These are phyloP conservation scores for Ogataea glucozyma DNA, from an alignment of 805 yeast species.

Conservation along the genomic window DNA sequence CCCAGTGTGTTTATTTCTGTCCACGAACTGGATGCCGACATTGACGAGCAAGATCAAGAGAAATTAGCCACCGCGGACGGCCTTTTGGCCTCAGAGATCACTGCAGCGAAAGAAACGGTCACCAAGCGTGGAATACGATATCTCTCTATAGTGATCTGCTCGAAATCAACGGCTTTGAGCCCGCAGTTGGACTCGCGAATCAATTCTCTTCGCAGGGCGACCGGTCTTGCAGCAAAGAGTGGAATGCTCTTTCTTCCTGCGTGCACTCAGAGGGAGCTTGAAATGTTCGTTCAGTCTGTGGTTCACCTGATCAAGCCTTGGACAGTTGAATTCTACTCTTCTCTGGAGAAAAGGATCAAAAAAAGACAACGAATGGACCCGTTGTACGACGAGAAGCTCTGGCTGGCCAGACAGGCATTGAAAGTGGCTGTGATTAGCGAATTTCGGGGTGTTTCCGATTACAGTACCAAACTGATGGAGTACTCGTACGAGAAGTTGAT, in stretches of 20 bases:
- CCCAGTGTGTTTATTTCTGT: conserved; percentile 52
- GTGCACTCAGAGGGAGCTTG: conserved; percentile 42
- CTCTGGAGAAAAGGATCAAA: conserved; percentile 42
- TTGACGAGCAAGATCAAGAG: conserved; percentile 24
- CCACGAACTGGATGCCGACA: conserved; percentile 40
- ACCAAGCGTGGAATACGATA: conserved; percentile 34
- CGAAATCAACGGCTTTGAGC: conserved; percentile 30
- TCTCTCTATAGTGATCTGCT: conserved; percentile 37
- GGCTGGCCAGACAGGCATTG: conserved; percentile 52
- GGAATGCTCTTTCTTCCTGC: conserved; percentile 46
- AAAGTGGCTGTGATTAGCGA: conserved; percentile 54
- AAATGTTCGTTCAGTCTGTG: conserved; percentile 40
- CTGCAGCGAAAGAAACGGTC: conserved; percentile 35
- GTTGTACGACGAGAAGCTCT: conserved; percentile 30
- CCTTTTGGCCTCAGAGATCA: conserved; percentile 40
- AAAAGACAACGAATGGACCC: conserved; percentile 36
- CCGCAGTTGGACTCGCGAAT: conserved; percentile 40
- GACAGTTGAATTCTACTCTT: conserved; percentile 46
- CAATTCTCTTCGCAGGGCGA: conserved; percentile 38
- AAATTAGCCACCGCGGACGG: conserved; percentile 31
- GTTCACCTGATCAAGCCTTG: conserved; percentile 42
- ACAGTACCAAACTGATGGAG: conserved; percentile 52
- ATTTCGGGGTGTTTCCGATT: conserved; percentile 45
- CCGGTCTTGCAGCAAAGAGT: conserved; percentile 46
- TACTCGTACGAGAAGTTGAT: conserved; percentile 53